A percentile compares a stretch with the other conserved stretches of the same genome.
These are phyloP conservation scores for Sordariomycetes sp. DNA, from an alignment of 2,329 filamentous ascomycete species.

Conservation along the genomic window DNA sequence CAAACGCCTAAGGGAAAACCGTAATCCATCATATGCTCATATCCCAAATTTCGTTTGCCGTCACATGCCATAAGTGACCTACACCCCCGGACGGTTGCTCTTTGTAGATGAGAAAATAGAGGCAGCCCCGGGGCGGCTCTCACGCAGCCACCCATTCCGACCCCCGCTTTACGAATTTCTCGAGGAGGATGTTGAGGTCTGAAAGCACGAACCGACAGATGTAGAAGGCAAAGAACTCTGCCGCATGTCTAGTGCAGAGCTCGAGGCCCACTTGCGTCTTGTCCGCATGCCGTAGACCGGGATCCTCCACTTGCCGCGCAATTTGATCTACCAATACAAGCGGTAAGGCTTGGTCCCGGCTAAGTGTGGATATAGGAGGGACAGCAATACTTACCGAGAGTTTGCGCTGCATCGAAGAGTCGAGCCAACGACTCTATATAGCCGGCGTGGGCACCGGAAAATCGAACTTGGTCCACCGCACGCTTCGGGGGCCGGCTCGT, in stretches of 20 bases:
- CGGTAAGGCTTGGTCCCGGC: neutral
- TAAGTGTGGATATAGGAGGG: slow-evolving; percentile 11
- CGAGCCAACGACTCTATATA: slow-evolving; percentile 88
- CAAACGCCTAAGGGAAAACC: no score
- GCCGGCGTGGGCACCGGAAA: slow-evolving; percentile 70
- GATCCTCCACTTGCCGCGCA: slow-evolving; percentile 89
- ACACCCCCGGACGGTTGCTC: no score
- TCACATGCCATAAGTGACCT: no score
- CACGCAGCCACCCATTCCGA: slow-evolving; percentile 71
- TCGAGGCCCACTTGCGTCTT: slow-evolving; percentile 93
- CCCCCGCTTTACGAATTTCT: slow-evolving; percentile 94
- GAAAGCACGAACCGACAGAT: slow-evolving; percentile 87
- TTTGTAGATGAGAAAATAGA: neutral
- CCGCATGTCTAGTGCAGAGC: slow-evolving; percentile 81
- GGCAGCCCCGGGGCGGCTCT: slow-evolving; percentile 5
- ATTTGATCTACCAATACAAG: slow-evolving; percentile 61
- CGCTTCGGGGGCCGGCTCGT: slow-evolving; percentile 58
- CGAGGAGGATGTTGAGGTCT: slow-evolving; percentile 72
- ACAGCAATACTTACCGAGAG: slow-evolving; percentile 55
- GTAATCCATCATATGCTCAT: no score
- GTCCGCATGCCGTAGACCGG: slow-evolving; percentile 79
- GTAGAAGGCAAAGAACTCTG: slow-evolving; percentile 96
- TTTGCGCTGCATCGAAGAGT: slow-evolving; percentile 85
- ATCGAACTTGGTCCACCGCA: slow-evolving; percentile 54
- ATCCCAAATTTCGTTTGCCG: no score